These are phyloP conservation scores for Berkeleyomyces rouxiae DNA, from an alignment of 2,329 filamentous ascomycete species.

Conservation along the genomic window DNA sequence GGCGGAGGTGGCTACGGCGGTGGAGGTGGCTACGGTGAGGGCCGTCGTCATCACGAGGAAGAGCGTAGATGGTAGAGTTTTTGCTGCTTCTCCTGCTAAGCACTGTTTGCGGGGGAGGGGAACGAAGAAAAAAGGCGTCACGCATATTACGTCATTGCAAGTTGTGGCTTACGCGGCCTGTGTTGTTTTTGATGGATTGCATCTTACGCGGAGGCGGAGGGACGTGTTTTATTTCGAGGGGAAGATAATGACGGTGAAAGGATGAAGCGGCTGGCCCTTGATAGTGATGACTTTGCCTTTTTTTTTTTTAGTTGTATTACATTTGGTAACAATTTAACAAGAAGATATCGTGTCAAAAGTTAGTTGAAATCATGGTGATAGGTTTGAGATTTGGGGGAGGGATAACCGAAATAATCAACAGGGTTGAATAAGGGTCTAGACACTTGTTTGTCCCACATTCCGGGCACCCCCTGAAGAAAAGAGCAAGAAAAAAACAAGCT, in stretches of 20 bases:
- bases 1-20: constrained; percentile 13
- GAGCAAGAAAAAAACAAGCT: not conserved
- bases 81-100: constrained; percentile 3
- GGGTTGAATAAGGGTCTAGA: no score
- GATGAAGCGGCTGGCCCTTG: not conserved
- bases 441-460: no score
- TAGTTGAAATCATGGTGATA: no score
- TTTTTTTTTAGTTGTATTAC: not conserved
- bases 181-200: not conserved
- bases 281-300: not conserved
- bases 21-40: constrained; percentile 3
- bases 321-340: not conserved
- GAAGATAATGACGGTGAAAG: not conserved
- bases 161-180: not conserved
- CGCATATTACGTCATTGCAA: not conserved
- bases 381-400: no score
- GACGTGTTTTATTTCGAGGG: not conserved
- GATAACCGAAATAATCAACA: no score
- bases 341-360: no score
- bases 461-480: not conserved
- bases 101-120: not conserved
- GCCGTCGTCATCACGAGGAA: constrained; percentile 8
- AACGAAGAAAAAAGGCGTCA: not conserved
- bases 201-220: not conserved
- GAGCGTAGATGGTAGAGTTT: constrained; percentile 13